phyloP scores from a whole-genome alignment of 2,329 filamentous ascomycete genomes.

The Ramichloridium luteum region DNA sequence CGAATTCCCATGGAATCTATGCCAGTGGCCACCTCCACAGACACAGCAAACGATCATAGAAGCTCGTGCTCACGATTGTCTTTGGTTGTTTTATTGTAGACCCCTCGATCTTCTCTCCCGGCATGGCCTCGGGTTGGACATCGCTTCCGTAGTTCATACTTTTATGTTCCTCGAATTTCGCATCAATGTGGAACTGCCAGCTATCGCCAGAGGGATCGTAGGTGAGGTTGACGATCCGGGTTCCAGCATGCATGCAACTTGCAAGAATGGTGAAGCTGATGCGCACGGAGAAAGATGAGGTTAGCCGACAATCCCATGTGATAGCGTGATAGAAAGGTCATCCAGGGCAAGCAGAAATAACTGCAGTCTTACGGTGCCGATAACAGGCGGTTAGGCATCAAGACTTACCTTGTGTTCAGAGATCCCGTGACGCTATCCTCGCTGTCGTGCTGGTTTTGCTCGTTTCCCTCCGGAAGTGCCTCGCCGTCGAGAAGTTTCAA shows the following conservation, averaged over 20 bases:
- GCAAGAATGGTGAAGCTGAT: slow-evolving; percentile 49
- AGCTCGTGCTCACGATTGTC: slow-evolving; percentile 58
- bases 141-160: slow-evolving; percentile 95
- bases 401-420: too few relatives aligned
- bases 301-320: too few relatives aligned
- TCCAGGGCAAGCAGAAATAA: too few relatives aligned
- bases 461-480: too few relatives aligned
- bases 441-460: slow-evolving; percentile 4
- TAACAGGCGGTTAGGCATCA: too few relatives aligned
- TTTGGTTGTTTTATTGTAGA: slow-evolving; percentile 8
- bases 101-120: neutral
- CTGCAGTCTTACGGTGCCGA: too few relatives aligned
- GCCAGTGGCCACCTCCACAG: slow-evolving; percentile 49
- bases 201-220: slow-evolving; percentile 16
- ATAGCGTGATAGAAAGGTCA: too few relatives aligned
- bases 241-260: slow-evolving; percentile 89
- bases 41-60: slow-evolving; percentile 61
- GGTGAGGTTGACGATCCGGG: slow-evolving; percentile 46
- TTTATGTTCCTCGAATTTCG: slow-evolving; percentile 68
- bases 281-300: too few relatives aligned
- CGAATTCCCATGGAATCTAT: too few relatives aligned
- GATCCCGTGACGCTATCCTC: too few relatives aligned
- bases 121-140: slow-evolving; percentile 35
- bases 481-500: slow-evolving; percentile 55
- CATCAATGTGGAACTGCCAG: slow-evolving; percentile 55